Conservation (phyloP, 164 flowering plant species). For the Taxillus chinensis region DNA sequence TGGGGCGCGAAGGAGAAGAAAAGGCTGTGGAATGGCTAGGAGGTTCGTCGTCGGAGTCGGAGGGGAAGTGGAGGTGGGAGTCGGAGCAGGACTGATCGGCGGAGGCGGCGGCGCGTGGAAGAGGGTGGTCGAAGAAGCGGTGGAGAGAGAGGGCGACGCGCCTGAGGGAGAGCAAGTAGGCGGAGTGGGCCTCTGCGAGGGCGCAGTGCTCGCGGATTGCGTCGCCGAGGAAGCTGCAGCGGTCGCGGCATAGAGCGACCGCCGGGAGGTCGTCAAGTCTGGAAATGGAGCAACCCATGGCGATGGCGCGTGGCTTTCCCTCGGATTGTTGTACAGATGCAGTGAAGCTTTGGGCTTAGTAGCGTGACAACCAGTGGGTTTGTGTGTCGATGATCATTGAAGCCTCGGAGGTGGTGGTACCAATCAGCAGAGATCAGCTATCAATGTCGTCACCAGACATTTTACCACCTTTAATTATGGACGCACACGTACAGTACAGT, state of each 20-base stretch:
- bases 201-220: constrained; percentile 31
- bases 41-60: constrained; percentile 4
- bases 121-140: constrained; percentile 24
- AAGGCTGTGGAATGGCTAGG: not conserved
- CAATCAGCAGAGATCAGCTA: no score
- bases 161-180: constrained; percentile 28
- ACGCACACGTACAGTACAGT: no score
- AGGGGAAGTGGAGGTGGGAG: constrained; percentile 13
- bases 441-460: no score
- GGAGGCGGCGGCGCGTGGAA: constrained; percentile 9
- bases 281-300: constrained; percentile 49
- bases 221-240: constrained; percentile 28
- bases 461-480: no score
- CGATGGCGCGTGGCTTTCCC: not conserved
- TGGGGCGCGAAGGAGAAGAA: not conserved
- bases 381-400: no score
- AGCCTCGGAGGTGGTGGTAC: no score
- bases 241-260: constrained; percentile 45
- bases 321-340: not conserved
- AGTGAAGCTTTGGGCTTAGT: not conserved
- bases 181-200: constrained; percentile 30
- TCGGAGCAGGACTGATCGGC: not conserved
- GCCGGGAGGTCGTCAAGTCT: constrained; percentile 40
- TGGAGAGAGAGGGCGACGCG: constrained; percentile 23
- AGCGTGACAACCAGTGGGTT: not conserved